Evolutionary conservation across 1,284 basidiomycete species (phyloP).

Genomic region (Neonothopanus nambi): DNA sequence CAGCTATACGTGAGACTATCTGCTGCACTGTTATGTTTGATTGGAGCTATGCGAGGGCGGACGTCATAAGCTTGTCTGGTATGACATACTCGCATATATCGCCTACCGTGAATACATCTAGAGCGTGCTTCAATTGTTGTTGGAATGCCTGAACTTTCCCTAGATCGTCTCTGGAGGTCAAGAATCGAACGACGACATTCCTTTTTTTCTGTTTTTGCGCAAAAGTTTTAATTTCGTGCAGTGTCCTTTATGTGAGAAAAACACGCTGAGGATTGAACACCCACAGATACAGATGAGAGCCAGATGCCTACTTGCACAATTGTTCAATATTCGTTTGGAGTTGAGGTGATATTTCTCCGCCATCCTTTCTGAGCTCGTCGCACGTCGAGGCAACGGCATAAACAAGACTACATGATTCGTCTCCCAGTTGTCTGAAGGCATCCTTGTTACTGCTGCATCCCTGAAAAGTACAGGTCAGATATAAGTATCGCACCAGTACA

Average conservation of each 20-base stretch:
- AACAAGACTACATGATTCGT: constrained; percentile 3
- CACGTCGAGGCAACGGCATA: constrained; percentile 5
- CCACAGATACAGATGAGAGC: neutral
- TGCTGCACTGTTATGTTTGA: constrained; percentile 7
- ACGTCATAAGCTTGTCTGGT: neutral
- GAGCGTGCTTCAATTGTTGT: neutral
- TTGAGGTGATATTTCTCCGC: neutral
- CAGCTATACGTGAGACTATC: neutral
- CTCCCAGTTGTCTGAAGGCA: neutral
- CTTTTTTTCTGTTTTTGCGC: neutral
- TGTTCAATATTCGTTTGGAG: neutral
- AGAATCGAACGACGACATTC: neutral
- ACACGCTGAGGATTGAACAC: too few species aligned
- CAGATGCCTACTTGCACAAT: constrained; percentile 3
- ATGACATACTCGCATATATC: neutral
- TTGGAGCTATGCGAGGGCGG: constrained; percentile 1
- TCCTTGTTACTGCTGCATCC: neutral
- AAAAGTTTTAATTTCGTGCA: neutral
- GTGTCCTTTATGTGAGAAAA: neutral
- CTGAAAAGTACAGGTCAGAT: too few species aligned
- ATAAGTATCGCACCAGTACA: too few species aligned
- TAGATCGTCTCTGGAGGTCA: neutral
- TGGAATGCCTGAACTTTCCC: constrained; percentile 5
- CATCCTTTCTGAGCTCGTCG: neutral
- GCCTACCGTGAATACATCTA: constrained; percentile 8